Conservation (phyloP, 2,329 filamentous ascomycete genomes). For the Microsporum ferrugineum region DNA sequence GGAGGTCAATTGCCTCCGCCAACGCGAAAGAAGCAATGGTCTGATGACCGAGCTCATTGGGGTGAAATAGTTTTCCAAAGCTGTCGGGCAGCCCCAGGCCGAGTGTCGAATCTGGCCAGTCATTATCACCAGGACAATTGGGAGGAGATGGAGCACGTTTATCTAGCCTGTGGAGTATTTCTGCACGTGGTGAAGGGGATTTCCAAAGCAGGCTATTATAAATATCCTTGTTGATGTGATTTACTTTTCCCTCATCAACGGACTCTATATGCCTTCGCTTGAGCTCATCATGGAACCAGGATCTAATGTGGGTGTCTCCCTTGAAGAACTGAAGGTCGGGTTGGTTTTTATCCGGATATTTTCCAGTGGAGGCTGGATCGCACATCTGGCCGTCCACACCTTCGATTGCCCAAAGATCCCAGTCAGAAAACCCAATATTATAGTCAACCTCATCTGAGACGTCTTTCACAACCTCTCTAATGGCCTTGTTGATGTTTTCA, state of each 20-base stretch:
- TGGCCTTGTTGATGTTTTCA: conserved; percentile 19
- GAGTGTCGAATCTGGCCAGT: conserved; percentile 6
- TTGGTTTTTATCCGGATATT: conserved; percentile 21
- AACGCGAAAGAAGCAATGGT: conserved; percentile 21
- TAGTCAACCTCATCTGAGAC: conserved; percentile 18
- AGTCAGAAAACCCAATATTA: conserved; percentile 18
- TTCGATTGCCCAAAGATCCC: conserved; percentile 21
- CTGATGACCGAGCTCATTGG: conserved; percentile 19
- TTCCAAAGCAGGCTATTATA: conserved; percentile 20
- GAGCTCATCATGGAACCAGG: conserved; percentile 4
- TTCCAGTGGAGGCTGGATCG: conserved; percentile 12
- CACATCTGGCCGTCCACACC: conserved; percentile 26
- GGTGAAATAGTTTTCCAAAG: conserved; percentile 25
- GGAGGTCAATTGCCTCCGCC: conserved; percentile 14
- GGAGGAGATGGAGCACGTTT: conserved; percentile 17
- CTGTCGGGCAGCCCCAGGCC: conserved; percentile 21
- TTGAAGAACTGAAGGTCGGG: conserved; percentile 28
- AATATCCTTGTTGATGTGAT: no score
- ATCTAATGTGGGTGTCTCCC: conserved; percentile 15
- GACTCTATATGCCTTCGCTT: no score
- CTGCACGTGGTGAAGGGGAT: conserved; percentile 17
- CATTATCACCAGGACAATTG: conserved; percentile 21
- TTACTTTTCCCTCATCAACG: no score
- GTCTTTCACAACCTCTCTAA: conserved; percentile 21
- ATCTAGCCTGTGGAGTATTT: conserved; percentile 15